These are phyloP conservation scores for Phytophthora capsici DNA, from an alignment of 352 stramenopile genomes.

Conservation along the genomic window DNA sequence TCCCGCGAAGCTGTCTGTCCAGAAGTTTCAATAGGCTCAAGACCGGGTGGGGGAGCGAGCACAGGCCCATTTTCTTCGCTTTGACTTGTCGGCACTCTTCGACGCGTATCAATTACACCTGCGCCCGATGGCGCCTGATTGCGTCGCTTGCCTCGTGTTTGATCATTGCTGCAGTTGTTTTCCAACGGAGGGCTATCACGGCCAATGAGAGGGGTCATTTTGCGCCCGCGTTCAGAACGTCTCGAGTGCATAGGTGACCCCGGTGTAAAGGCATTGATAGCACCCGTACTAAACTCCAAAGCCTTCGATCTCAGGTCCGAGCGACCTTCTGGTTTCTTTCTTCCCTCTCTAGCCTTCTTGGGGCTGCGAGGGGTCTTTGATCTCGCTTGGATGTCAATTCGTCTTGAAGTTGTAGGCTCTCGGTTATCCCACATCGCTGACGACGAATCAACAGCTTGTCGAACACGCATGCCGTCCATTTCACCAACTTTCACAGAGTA, in stretches of 20 bases:
- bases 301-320: conserved; percentile 28
- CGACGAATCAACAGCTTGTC: conserved; percentile 22
- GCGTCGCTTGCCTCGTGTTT: conserved; percentile 31
- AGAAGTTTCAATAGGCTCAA: conserved; percentile 25
- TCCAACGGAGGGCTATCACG: conserved; percentile 18
- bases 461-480: conserved; percentile 20
- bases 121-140: conserved; percentile 10
- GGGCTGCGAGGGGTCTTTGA: conserved; percentile 31
- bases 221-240: conserved; percentile 21
- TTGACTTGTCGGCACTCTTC: conserved; percentile 10
- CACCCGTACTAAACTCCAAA: conserved; percentile 31
- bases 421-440: conserved; percentile 18
- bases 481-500: conserved; percentile 66
- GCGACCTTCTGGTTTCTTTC: conserved; percentile 24
- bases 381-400: conserved; percentile 42
- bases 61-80: conserved; percentile 11
- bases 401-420: conserved; percentile 27
- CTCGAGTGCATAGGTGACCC: conserved; percentile 21
- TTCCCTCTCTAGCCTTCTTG: conserved; percentile 28
- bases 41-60: conserved; percentile 1
- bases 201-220: conserved; percentile 2
- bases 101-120: conserved; percentile 18
- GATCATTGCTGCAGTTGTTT: conserved; percentile 12
- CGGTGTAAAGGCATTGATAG: conserved; percentile 21
- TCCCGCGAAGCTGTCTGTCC: conserved; percentile 15